phyloP scores from a whole-genome alignment of 257 asterid species.

The Solanum habrochaites region DNA sequence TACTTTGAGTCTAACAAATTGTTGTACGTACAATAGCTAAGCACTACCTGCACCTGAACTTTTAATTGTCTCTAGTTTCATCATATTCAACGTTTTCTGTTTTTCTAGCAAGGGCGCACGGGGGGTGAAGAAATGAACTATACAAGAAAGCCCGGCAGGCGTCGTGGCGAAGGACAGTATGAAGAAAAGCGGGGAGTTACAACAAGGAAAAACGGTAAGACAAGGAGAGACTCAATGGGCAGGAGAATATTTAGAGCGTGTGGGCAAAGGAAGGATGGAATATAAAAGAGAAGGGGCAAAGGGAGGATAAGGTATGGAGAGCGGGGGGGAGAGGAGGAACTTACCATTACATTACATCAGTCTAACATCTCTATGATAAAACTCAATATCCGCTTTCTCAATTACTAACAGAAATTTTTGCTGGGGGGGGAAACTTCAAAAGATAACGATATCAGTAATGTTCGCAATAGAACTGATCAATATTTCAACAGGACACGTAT shows the following conservation, averaged over 20 bases:
- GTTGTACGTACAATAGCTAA: not conserved
- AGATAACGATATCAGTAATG: not conserved
- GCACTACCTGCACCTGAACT: not conserved
- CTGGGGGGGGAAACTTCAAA: not conserved
- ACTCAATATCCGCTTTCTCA: not conserved
- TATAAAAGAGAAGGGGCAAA: too few species aligned
- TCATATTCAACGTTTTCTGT: not conserved
- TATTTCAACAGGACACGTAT: not conserved
- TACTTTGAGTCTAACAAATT: too few species aligned
- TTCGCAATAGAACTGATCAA: not conserved
- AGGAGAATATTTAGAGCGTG: too few species aligned
- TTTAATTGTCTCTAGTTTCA: not conserved
- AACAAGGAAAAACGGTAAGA: too few species aligned
- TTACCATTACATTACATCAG: not conserved
- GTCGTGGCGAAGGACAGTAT: too few species aligned
- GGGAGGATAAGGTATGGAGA: too few species aligned
- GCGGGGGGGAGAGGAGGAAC: too few species aligned
- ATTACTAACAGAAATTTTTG: not conserved
- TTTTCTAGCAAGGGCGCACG: not conserved
- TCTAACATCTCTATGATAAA: not conserved
- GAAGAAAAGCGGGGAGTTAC: too few species aligned
- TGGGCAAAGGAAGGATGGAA: too few species aligned
- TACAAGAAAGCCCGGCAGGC: too few species aligned
- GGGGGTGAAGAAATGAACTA: too few species aligned
- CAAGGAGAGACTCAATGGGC: too few species aligned